These are phyloP conservation scores for Blastocystis sp. DNA, from an alignment of 352 stramenopile genomes.

Conservation along the genomic window DNA sequence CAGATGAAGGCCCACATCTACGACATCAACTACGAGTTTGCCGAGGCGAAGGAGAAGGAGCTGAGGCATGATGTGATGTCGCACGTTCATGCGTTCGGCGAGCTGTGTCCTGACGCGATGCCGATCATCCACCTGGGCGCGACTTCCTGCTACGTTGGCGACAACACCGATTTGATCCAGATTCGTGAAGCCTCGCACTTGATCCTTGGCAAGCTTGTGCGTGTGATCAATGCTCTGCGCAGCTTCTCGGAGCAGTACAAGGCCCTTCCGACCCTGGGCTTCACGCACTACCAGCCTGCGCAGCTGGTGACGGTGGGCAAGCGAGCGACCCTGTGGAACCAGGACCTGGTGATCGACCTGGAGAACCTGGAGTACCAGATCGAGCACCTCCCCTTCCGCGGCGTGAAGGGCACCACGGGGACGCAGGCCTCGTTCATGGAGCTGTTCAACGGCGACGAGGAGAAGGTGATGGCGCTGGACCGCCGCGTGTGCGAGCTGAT, in stretches of 20 bases:
- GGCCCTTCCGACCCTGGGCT: constrained; percentile 92
- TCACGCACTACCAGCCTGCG: constrained; percentile 97
- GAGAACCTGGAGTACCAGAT: constrained; percentile 88
- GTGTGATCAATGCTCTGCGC: constrained; percentile 86
- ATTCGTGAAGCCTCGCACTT: constrained; percentile 88
- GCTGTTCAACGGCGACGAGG: constrained; percentile 94
- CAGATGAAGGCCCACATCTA: constrained; percentile 87
- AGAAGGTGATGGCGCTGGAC: constrained; percentile 95
- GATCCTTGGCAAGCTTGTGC: constrained; percentile 90
- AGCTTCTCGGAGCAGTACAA: constrained; percentile 87
- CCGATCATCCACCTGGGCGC: constrained; percentile 96
- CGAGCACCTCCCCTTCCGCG: constrained; percentile 86
- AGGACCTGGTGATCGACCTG: constrained; percentile 92
- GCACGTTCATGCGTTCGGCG: constrained; percentile 94
- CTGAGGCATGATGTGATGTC: constrained; percentile 99
- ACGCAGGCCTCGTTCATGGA: constrained; percentile 97
- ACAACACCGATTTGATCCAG: constrained; percentile 98
- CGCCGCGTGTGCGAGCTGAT: constrained; percentile 88
- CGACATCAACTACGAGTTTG: constrained; percentile 95
- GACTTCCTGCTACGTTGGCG: constrained; percentile 94
- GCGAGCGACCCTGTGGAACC: constrained; percentile 90
- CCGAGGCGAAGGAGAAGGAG: constrained; percentile 90
- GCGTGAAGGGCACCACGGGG: constrained; percentile 95
- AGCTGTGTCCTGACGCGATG: constrained; percentile 87
- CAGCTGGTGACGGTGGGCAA: constrained; percentile 97